Conservation (phyloP, 352 stramenopile genomes). For the Phytophthora cryptogea region DNA sequence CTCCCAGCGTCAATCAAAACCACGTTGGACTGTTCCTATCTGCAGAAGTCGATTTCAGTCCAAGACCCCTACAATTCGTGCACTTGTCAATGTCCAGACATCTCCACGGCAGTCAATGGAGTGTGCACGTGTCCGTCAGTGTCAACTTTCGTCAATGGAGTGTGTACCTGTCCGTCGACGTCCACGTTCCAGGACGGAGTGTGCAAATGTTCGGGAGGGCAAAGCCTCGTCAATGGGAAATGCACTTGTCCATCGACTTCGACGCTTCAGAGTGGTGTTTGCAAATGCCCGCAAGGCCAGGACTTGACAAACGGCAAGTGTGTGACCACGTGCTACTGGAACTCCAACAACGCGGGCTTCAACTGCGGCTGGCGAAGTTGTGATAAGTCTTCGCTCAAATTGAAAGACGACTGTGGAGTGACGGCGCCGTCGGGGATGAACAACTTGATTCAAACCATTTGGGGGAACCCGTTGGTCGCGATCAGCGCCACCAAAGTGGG, state of each 20-base stretch:
- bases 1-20: neutral
- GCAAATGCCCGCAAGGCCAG: neutral
- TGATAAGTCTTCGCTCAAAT: conserved; percentile 1
- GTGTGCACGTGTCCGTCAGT: neutral
- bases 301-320: neutral
- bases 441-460: conserved; percentile 16
- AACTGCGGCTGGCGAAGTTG: conserved; percentile 2
- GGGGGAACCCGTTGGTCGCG: conserved; percentile 9
- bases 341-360: conserved; percentile 5
- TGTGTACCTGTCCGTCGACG: conserved; percentile 2
- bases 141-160: neutral
- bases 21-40: neutral
- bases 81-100: neutral
- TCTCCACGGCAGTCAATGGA: neutral
- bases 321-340: conserved; percentile 20
- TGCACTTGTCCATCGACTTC: conserved; percentile 4
- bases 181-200: neutral
- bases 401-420: conserved; percentile 13
- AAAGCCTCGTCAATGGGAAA: neutral
- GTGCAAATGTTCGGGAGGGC: conserved; percentile 2
- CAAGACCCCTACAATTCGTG: neutral
- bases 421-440: conserved; percentile 8
- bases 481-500: conserved; percentile 22
- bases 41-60: neutral
- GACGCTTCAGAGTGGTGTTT: neutral